Evolutionary conservation across 1,284 basidiomycete species (phyloP).

Genomic region (Microbotryomycetes sp.): DNA sequence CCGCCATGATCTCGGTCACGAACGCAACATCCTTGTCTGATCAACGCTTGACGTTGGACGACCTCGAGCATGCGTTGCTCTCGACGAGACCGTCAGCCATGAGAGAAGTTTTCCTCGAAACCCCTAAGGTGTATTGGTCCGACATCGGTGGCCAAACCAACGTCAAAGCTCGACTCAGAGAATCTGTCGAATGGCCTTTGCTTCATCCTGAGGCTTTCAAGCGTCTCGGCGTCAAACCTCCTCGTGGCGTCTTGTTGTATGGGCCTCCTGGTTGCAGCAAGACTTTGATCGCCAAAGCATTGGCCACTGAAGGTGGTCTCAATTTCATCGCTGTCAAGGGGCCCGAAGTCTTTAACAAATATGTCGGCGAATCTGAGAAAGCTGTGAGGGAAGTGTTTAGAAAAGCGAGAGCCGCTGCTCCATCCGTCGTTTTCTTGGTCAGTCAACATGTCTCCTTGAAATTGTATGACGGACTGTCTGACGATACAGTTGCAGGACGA

Average conservation of each 20-base stretch:
- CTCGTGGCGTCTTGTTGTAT: conserved; percentile 85
- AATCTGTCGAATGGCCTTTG: conserved; percentile 92
- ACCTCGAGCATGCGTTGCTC: conserved; percentile 66
- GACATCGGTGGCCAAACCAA: conserved; percentile 81
- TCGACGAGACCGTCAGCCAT: conserved; percentile 85
- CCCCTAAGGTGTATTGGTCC: conserved; percentile 70
- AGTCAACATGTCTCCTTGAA: conserved; percentile 36
- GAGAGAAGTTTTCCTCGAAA: conserved; percentile 84
- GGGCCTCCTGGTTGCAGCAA: conserved; percentile 98
- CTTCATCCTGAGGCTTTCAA: conserved; percentile 75
- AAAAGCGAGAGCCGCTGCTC: conserved; percentile 86
- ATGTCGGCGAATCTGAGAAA: conserved; percentile 92
- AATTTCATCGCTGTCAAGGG: conserved; percentile 99
- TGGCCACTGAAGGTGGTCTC: conserved; percentile 88
- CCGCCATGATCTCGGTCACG: conserved; percentile 9
- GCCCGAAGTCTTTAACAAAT: conserved; percentile 93
- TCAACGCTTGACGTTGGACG: conserved; percentile 39
- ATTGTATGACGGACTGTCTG: background rate
- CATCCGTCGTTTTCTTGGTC: conserved; percentile 94
- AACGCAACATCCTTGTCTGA: conserved; percentile 8
- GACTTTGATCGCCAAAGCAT: conserved; percentile 86
- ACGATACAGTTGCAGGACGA: conserved; percentile 63
- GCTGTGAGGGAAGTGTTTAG: conserved; percentile 91
- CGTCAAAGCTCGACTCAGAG: conserved; percentile 73
- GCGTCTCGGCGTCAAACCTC: conserved; percentile 78